Evolutionary conservation across 192 early-diverging fungal species (phyloP).

Genomic region (Coemansia brasiliensis): DNA sequence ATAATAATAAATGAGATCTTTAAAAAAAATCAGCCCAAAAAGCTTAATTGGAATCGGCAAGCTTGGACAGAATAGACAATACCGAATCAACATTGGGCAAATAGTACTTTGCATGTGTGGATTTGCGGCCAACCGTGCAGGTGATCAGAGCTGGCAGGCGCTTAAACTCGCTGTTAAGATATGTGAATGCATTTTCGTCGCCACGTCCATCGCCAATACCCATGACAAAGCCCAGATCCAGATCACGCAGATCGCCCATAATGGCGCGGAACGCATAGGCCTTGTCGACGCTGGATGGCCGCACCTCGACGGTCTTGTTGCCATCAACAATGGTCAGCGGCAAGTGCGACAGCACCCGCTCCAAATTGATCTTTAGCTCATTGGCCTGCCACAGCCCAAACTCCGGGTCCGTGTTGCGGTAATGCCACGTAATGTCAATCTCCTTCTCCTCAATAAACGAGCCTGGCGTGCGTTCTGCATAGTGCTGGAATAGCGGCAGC

Average conservation of each 20-base stretch:
- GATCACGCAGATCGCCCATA: slow-evolving; percentile 65
- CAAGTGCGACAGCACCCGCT: slow-evolving; percentile 92
- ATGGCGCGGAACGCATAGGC: slow-evolving; percentile 84
- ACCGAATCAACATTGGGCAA: slow-evolving; percentile 68
- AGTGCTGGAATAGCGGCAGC: slow-evolving; percentile 94
- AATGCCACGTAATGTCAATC: slow-evolving; percentile 98
- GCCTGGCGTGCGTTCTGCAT: slow-evolving; percentile 95
- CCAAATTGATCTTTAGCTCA: slow-evolving; percentile 95
- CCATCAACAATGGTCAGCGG: slow-evolving; percentile 92
- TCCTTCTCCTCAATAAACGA: slow-evolving; percentile 99
- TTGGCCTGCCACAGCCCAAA: slow-evolving; percentile 98
- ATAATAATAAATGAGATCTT: no score
- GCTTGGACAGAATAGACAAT: slow-evolving; percentile 29
- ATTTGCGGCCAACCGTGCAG: slow-evolving; percentile 97
- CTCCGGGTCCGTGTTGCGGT: slow-evolving; percentile 90
- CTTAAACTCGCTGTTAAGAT: slow-evolving; percentile 52
- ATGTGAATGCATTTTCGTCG: slow-evolving; percentile 90
- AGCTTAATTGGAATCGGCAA: slow-evolving; percentile 2
- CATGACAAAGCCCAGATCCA: slow-evolving; percentile 57
- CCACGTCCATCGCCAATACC: slow-evolving; percentile 94
- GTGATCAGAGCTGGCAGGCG: slow-evolving; percentile 58
- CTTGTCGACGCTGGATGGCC: slow-evolving; percentile 93
- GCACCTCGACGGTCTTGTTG: slow-evolving; percentile 95
- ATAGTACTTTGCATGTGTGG: slow-evolving; percentile 88
- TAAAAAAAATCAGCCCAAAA: no score